Base-by-base conservation (phyloP, 768 basidiomycete genomes). In the Phylloporus sp. region DNA sequence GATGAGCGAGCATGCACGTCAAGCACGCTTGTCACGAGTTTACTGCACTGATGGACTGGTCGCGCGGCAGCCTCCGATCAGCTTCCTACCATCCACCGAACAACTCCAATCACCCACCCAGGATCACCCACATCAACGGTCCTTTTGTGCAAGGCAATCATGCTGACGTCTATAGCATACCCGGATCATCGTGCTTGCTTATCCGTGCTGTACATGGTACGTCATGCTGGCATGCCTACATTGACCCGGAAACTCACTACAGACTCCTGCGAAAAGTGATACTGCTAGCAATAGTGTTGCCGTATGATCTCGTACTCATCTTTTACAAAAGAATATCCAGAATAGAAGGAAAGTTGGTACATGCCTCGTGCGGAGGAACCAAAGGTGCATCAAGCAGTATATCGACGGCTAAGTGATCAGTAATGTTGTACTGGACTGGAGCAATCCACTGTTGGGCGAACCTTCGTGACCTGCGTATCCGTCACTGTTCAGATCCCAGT, bases 11-110 rank as follows among this genome's bases (percentile, higher is more conserved):
- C 47, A 27, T 16, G 50, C 45, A 34, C 23, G 15, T 45, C 27
- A 28, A 29, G 28, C 43, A 23, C n/a, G 31, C 45, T 4, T 32
- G 45, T 15, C 52, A 49, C 40, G 53, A 51, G 23, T 26, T 49
- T 26, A 18, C 27, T 22, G 26, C 42, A 40, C 56, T 56, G 52
- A 48, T 18, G 31, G 45, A 38, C 53, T 50, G 50, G 48, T 49
- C 47, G 50, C 52, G 42, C 50, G 44, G 49, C 43, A 47, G 42
- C 53, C 20, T 39, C 38, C 55, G 61, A 63, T 65, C 60, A 46
- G 16, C 38, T 32, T 10, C 29, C 52, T 36, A 56, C n/a, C 26
- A 50, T 20, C 49, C 49, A 50, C 50, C 43, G 35, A 41, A 50
- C 52, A 51, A 57, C 59, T 47, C 39, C 50, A 29, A 29, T 29